These are phyloP conservation scores for Saccharomycopsis capsularis DNA, from an alignment of 805 yeast genomes.

Conservation along the genomic window DNA sequence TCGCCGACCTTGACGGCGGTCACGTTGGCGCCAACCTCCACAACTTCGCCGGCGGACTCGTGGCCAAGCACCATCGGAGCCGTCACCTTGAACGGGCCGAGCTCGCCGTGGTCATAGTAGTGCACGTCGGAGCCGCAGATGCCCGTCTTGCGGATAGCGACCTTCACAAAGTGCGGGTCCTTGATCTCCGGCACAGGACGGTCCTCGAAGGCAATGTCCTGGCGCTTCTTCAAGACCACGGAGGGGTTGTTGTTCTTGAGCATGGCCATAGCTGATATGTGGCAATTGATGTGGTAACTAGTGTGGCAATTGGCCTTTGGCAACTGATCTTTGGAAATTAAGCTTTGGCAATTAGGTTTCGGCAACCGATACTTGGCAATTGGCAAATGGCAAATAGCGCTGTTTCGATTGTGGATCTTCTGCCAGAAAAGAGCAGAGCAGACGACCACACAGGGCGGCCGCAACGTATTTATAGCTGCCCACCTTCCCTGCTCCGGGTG, in stretches of 20 bases:
- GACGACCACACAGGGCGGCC: too few relatives aligned
- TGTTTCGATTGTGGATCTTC: too few relatives aligned
- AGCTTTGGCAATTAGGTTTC: too few relatives aligned
- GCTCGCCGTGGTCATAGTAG: constrained; percentile 70
- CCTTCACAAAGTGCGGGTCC: constrained; percentile 62
- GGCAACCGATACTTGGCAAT: too few relatives aligned
- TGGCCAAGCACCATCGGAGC: constrained; percentile 86
- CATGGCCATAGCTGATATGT: too few relatives aligned
- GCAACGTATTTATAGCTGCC: too few relatives aligned
- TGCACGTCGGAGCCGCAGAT: constrained; percentile 87
- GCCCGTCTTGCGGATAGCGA: constrained; percentile 76
- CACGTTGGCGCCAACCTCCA: constrained; percentile 62
- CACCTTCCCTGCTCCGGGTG: too few relatives aligned
- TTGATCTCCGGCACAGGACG: constrained; percentile 57
- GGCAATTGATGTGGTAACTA: too few relatives aligned
- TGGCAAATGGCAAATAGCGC: too few relatives aligned
- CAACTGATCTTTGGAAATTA: too few relatives aligned
- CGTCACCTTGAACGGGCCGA: constrained; percentile 68
- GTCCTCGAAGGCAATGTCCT: constrained; percentile 58
- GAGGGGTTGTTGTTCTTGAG: constrained; percentile 25
- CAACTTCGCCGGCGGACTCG: constrained; percentile 74
- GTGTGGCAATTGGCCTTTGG: too few relatives aligned
- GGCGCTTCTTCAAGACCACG: constrained; percentile 57
- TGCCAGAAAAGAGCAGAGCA: too few relatives aligned
- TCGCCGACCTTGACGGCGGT: constrained; percentile 63